These are phyloP conservation scores for Pichiaceae sp. DNA, from an alignment of 1,139 yeast species.

Conservation along the genomic window DNA sequence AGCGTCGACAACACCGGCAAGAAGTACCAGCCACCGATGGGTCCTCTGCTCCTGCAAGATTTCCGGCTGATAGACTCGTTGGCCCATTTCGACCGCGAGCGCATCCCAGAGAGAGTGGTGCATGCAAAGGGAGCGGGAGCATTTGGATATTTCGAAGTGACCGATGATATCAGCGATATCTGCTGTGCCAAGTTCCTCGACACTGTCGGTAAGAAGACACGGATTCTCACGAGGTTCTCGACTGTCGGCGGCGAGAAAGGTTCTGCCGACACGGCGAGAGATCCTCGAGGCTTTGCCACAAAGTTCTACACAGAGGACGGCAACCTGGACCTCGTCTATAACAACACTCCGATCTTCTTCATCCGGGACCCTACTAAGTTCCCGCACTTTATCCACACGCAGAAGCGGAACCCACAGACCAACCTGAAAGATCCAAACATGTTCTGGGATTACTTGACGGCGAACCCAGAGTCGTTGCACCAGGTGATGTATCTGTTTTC, in stretches of 20 bases:
- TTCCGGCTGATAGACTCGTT: conserved; percentile 68
- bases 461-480: conserved; percentile 56
- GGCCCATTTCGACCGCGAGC: conserved; percentile 81
- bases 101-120: conserved; percentile 85
- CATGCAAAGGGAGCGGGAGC: conserved; percentile 92
- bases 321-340: conserved; percentile 79
- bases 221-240: conserved; percentile 68
- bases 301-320: conserved; percentile 87
- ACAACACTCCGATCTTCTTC: conserved; percentile 85
- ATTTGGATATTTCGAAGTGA: conserved; percentile 69
- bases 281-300: conserved; percentile 81
- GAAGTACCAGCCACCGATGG: conserved; percentile 35
- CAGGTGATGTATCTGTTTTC: conserved; percentile 58
- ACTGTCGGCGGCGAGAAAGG: conserved; percentile 89
- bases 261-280: conserved; percentile 80
- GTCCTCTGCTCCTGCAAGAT: conserved; percentile 74
- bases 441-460: conserved; percentile 63
- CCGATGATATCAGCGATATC: conserved; percentile 73
- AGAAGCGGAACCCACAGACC: conserved; percentile 57
- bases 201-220: conserved; percentile 69
- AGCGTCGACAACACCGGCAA: conserved; percentile 19
- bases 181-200: conserved; percentile 64
- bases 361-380: conserved; percentile 82
- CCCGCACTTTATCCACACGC: conserved; percentile 87
- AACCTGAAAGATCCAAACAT: conserved; percentile 43